Evolutionary conservation across 2,329 filamentous ascomycete genomes (phyloP), one percentile per base, ranked within the genome.

Genomic region (Ophiostoma populinum): DNA sequence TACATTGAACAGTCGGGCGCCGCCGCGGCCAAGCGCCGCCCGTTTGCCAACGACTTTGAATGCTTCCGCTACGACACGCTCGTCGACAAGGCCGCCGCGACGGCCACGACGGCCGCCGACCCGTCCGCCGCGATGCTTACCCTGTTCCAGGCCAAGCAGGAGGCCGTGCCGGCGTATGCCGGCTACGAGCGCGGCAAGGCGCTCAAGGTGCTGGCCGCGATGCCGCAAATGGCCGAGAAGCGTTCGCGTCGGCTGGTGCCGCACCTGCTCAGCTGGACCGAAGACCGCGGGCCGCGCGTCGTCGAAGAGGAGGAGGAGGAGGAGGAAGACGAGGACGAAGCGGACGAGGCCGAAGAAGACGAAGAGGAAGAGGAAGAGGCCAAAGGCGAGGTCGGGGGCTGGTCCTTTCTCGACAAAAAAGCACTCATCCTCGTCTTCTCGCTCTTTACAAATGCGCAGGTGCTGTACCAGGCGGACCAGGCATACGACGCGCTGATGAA

Each of bases 211-310:
- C 61, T 98, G 27, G 67, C 70, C 41, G 72, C 71, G 8, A 63
- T 81, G 19, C 83, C 90, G 9, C 62, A 66, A 9, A 58, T 92
- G 31, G 86, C 83, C 0, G 90, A 98, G 55, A 92, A 80, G 52
- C 70, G 75, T 22, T 94, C 87, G 7, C 77, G 86, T 22, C 68
- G 75, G 43, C 62, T 98, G 17, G 80, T 95, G 1, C 90, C 92
- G 2, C 68, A 87, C 41, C 78, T 98, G 24, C 61, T 98, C 6
- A 70, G 74, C 13, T 93, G 87, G 82, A 74, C 73, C n/a, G 59
- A 59, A 6, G 63, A 66, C 11, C 59, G 62, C 8, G 37, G 11
- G 4, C 34, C 37, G 6, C 30, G 38, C 3, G 19, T 31, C 6
- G 38, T 31, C 7, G 33, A 37, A 3, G 25, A 51, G 5, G 45